A percentile compares a stretch with the other conserved stretches of the same genome.
Evolutionary conservation across 257 asterid species (phyloP).

Genomic region (Solanum bukasovii): DNA sequence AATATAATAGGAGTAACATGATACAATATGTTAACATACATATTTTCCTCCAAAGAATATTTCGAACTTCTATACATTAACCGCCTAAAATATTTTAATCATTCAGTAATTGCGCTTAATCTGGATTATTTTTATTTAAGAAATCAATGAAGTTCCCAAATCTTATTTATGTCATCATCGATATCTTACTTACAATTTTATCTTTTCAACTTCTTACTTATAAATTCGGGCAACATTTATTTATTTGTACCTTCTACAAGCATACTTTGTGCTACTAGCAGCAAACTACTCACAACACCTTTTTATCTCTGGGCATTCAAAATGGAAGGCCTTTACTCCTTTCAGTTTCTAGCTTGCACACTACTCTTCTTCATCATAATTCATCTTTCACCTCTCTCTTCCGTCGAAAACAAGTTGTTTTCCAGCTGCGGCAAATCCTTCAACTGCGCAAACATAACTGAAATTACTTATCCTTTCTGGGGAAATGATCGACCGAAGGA

Average conservation of each 20-base stretch:
- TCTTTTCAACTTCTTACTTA: not conserved
- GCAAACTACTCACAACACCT: not conserved
- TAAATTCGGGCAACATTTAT: not conserved
- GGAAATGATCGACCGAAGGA: slow-evolving; percentile 35
- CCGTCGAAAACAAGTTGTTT: slow-evolving; percentile 2
- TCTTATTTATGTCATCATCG: not conserved
- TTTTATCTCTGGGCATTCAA: not conserved
- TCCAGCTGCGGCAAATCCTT: slow-evolving; percentile 19
- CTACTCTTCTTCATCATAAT: not conserved
- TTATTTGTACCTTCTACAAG: not conserved
- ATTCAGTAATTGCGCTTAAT: not conserved
- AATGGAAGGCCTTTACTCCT: not conserved
- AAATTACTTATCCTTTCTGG: slow-evolving; percentile 41
- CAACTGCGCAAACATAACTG: slow-evolving; percentile 35
- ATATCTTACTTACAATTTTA: not conserved
- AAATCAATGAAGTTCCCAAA: not conserved
- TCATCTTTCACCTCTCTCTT: not conserved
- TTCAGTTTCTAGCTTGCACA: not conserved
- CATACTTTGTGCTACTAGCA: not conserved
- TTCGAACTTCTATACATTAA: not conserved
- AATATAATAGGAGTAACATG: too few species aligned
- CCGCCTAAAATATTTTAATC: not conserved
- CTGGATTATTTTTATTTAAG: not conserved
- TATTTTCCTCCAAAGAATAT: not conserved
- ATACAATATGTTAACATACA: not conserved